phyloP scores from a whole-genome alignment of 768 basidiomycete species.

The Kwoniella newhampshirensis region DNA sequence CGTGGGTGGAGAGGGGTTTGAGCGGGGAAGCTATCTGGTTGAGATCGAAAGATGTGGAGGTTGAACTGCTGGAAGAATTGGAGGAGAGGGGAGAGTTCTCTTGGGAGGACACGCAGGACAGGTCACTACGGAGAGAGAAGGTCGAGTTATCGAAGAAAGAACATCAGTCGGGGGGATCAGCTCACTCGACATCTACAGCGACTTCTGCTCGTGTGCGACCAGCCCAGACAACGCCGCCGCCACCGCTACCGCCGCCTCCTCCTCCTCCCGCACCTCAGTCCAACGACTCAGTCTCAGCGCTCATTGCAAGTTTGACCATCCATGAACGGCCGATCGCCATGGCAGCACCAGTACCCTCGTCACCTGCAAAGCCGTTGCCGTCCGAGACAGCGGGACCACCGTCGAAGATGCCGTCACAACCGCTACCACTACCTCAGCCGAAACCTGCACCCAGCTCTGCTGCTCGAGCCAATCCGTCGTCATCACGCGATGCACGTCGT shows the following conservation, averaged over 20 bases:
- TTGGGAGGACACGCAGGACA: constrained; percentile 2
- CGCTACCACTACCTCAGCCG: neutral
- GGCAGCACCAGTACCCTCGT: constrained; percentile 3
- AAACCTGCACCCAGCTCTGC: neutral
- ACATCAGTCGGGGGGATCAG: too few species aligned
- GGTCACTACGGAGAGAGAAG: too few species aligned
- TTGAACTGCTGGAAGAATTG: constrained; percentile 41
- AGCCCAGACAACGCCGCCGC: neutral
- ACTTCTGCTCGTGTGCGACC: too few species aligned
- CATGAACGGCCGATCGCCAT: constrained; percentile 24
- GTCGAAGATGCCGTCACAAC: neutral
- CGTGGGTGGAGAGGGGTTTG: constrained; percentile 38
- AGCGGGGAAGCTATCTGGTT: constrained; percentile 34
- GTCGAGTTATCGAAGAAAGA: too few species aligned
- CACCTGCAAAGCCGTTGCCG: neutral
- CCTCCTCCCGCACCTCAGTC: neutral
- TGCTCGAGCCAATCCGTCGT: neutral
- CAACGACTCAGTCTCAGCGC: constrained; percentile 3
- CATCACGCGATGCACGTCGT: constrained; percentile 3
- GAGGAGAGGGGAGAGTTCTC: constrained; percentile 34
- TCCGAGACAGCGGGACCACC: neutral
- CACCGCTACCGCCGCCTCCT: neutral
- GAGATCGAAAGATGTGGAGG: constrained; percentile 16
- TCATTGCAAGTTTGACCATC: constrained; percentile 27
- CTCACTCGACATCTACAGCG: too few species aligned